Conservation (phyloP, 129 eudicot genomes). For the Centella asiatica region DNA sequence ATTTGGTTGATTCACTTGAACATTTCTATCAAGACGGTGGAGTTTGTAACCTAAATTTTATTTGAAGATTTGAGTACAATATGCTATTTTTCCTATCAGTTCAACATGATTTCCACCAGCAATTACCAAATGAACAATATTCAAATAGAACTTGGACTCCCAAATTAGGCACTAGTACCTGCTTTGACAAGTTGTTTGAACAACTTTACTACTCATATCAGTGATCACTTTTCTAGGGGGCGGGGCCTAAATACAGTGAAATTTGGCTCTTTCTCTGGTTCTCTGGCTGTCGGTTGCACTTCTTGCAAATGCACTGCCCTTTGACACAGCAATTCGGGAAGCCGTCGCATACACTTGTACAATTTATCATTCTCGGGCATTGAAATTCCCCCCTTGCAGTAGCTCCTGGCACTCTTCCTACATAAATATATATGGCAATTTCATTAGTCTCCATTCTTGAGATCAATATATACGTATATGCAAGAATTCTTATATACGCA, state of each 20-base stretch:
- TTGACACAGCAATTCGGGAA: background rate
- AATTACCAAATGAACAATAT: no score
- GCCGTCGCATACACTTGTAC: background rate
- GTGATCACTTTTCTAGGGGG: background rate
- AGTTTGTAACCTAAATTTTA: no score
- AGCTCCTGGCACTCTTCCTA: background rate
- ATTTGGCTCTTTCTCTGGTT: no score
- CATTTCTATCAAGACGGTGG: no score
- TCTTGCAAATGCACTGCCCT: background rate
- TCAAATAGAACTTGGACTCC: no score
- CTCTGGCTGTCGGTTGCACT: background rate
- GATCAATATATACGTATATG: background rate
- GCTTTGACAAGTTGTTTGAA: background rate
- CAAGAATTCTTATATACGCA: background rate
- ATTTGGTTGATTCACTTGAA: no score
- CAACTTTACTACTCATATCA: background rate
- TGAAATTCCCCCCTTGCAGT: background rate
- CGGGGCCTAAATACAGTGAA: no score
- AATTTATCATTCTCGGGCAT: slow-evolving; percentile 3
- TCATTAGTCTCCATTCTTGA: no score
- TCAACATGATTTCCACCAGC: no score
- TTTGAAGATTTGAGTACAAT: no score
- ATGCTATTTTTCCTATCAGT: no score
- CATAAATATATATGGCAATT: background rate
- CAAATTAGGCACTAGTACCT: background rate